Base-by-base conservation (phyloP, 2,329 filamentous ascomycete species). In the Aspergillus sp. region DNA sequence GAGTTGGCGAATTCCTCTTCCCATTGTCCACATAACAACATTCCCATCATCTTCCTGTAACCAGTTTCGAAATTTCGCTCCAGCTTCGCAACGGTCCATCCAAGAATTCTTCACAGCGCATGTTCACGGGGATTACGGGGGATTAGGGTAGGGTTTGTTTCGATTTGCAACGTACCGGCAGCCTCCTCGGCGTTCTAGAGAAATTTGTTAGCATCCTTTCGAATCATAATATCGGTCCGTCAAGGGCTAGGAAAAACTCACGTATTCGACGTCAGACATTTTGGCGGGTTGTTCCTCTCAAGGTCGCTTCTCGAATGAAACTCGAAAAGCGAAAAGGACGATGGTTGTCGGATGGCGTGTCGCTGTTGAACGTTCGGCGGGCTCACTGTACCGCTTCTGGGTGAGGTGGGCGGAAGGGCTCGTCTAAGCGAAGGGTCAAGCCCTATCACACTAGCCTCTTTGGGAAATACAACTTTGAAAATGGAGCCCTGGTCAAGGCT, bases 111-210 rank as follows among this genome's bases (percentile, higher is more conserved):
- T 37, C 51, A 45, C 30, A 22, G 17, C 52, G 46, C 46, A 56
- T 47, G n/a, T 56, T 37, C 39, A 56, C 15, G 44, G 37, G 33
- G n/a, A 42, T 24, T 56, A 45, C 42, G 56, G 46, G 27, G 52
- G 34, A 56, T 37, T 15, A n/a, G 52, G 54, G 50, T 49, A 48
- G 60, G 56, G 59, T 61, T 54, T 51, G 55, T 53, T 62, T 55
- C 51, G 33, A 41, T 27, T 12, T 37, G 61, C 47, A 65, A 79
- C 84, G 75, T 86, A 87, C 83, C 84, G 79, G 92, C 93, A 83
- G 93, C 93, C 87, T 95, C 91, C 86, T 96, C 92, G 80, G 93
- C 89, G 85, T 97, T 93, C 92, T 96, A 68, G 54, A 60, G 63
- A 64, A 64, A 63, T 61, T 65, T 57, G 66, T 79, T 68, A 81